Evolutionary conservation across 257 asterid species (phyloP).

Genomic region (Nicotiana tomentosiformis): DNA sequence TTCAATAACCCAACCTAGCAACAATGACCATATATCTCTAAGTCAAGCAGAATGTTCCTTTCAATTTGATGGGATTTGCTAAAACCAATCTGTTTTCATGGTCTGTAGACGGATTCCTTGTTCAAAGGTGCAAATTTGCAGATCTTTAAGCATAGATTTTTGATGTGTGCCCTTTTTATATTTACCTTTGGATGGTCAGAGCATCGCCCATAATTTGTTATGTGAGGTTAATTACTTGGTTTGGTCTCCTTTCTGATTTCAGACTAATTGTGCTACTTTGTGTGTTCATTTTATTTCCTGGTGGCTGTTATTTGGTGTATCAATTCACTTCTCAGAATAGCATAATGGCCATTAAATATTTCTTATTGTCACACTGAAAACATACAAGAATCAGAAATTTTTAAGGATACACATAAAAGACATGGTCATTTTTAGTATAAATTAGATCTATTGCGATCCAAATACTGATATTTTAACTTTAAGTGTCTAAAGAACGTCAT

Average conservation of each 20-base stretch:
- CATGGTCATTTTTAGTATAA: too few species aligned
- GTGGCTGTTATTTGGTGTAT: background rate
- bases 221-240: background rate
- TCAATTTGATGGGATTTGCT: background rate
- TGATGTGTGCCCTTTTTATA: background rate
- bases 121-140: background rate
- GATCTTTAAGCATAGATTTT: background rate
- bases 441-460: too few species aligned
- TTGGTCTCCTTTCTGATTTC: background rate
- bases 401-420: too few species aligned
- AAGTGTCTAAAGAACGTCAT: too few species aligned
- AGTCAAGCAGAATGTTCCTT: background rate
- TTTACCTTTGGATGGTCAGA: background rate
- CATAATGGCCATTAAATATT: background rate
- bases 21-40: background rate
- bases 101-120: background rate
- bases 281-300: background rate
- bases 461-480: too few species aligned
- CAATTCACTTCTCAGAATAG: background rate
- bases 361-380: background rate
- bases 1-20: background rate
- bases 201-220: background rate
- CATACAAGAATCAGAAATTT: too few species aligned
- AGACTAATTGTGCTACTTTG: background rate
- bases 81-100: background rate